phyloP scores from a whole-genome alignment of 1,284 basidiomycete genomes.

The Apiotrichum gamsii region DNA sequence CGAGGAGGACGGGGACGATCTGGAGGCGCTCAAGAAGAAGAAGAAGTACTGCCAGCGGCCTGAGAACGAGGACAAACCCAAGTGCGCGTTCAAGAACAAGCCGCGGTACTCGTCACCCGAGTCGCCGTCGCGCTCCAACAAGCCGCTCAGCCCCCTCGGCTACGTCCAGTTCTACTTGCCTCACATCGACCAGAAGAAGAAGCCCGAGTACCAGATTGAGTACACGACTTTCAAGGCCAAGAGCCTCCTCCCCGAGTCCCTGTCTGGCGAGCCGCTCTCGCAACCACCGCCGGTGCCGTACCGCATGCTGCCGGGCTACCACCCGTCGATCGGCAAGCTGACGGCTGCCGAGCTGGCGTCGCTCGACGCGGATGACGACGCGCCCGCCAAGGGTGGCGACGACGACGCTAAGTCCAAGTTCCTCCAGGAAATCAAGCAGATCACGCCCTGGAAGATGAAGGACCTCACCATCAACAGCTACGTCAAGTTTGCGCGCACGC shows the following conservation, averaged over 20 bases:
- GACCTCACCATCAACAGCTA: conserved; percentile 75
- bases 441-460: conserved; percentile 62
- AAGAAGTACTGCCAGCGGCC: conserved; percentile 38
- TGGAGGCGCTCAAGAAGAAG: conserved; percentile 21
- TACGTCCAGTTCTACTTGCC: conserved; percentile 67
- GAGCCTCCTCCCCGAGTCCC: conserved; percentile 44
- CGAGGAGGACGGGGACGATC: conserved; percentile 6
- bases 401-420: conserved; percentile 22
- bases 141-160: conserved; percentile 35
- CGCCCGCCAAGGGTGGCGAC: background rate
- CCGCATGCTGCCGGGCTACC: conserved; percentile 56
- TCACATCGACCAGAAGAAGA: conserved; percentile 57
- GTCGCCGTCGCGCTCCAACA: conserved; percentile 39
- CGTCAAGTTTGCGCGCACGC: conserved; percentile 60
- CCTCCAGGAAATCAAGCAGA: conserved; percentile 50
- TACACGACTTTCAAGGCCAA: conserved; percentile 62
- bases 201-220: conserved; percentile 64
- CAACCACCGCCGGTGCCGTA: conserved; percentile 56
- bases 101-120: conserved; percentile 39
- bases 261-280: conserved; percentile 21
- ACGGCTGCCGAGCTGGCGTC: background rate
- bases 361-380: conserved; percentile 1
- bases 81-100: conserved; percentile 41
- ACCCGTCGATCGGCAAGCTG: conserved; percentile 12
- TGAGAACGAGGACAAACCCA: conserved; percentile 46